These are phyloP conservation scores for Salix dunnii DNA, from an alignment of 345 rosid genomes.

Conservation along the genomic window DNA sequence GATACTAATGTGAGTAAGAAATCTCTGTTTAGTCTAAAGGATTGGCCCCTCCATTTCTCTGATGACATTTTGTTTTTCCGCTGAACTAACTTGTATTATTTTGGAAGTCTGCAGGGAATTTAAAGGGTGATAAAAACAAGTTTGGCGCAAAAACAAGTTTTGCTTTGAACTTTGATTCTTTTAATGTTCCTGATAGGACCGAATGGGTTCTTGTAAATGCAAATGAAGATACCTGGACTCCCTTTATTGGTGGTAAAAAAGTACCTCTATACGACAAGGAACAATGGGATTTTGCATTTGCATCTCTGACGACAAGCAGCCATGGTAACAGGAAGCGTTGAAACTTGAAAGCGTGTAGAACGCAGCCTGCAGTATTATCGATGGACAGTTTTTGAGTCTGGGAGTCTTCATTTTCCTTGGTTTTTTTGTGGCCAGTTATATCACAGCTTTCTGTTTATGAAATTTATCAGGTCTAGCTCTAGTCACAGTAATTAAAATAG, in stretches of 20 bases:
- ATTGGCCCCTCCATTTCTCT: not conserved
- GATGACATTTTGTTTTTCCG: not conserved
- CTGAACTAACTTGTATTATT: not conserved
- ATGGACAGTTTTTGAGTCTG: not conserved
- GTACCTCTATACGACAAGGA: slow-evolving; percentile 38
- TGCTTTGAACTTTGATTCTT: slow-evolving; percentile 41
- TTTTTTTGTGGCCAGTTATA: not conserved
- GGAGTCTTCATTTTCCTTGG: not conserved
- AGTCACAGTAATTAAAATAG: too few relatives aligned
- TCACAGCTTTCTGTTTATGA: not conserved
- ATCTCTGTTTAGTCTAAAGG: not conserved
- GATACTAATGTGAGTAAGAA: slow-evolving; percentile 35
- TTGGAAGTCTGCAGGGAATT: slow-evolving; percentile 31
- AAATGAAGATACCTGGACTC: slow-evolving; percentile 44
- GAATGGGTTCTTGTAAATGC: slow-evolving; percentile 47
- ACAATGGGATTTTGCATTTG: slow-evolving; percentile 51
- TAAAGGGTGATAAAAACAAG: slow-evolving; percentile 30
- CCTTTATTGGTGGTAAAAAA: slow-evolving; percentile 34
- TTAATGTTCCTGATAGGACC: slow-evolving; percentile 46
- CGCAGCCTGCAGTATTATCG: not conserved
- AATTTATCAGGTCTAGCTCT: not conserved
- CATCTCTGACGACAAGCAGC: slow-evolving; percentile 23
- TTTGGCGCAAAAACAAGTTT: slow-evolving; percentile 11
- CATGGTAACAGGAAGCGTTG: not conserved
- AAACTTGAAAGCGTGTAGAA: not conserved